phyloP scores from a whole-genome alignment of 495 filamentous ascomycete genomes.

The Tuber indicum region DNA sequence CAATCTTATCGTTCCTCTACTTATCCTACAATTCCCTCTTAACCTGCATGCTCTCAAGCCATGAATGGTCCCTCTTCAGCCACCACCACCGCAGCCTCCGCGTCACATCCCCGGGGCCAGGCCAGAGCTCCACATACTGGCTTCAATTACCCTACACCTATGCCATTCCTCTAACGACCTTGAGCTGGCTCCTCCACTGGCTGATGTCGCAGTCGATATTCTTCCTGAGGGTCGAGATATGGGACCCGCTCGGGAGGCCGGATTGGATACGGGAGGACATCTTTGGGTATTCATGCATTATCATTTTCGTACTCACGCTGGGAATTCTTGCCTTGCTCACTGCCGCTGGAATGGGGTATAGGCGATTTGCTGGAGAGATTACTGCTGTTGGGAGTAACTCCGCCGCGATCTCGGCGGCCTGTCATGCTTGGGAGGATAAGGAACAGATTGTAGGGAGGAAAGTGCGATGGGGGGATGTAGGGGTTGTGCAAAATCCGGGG shows the following conservation, averaged over 20 bases:
- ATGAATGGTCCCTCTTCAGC: too few species aligned
- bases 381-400: conserved; percentile 2
- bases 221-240: conserved; percentile 35
- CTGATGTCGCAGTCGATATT: conserved; percentile 47
- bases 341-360: neutral
- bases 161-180: conserved; percentile 41
- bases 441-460: too few species aligned
- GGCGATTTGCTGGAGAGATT: neutral
- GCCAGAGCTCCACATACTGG: conserved; percentile 45
- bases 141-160: conserved; percentile 46
- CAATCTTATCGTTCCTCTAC: conserved; percentile 43
- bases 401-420: too few species aligned
- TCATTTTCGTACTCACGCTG: conserved; percentile 6
- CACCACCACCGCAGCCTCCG: conserved; percentile 17
- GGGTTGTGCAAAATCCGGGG: too few species aligned
- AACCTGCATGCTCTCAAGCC: too few species aligned
- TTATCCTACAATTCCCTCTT: too few species aligned
- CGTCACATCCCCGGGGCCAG: conserved; percentile 42
- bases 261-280: too few species aligned
- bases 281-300: conserved; percentile 16
- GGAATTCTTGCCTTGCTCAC: neutral
- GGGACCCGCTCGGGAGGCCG: conserved; percentile 8
- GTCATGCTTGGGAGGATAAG: too few species aligned
- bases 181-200: conserved; percentile 44
- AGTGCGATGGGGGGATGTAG: too few species aligned